These are phyloP conservation scores for Strigomonas culicis DNA, from an alignment of 208 protist genomes.

Conservation along the genomic window DNA sequence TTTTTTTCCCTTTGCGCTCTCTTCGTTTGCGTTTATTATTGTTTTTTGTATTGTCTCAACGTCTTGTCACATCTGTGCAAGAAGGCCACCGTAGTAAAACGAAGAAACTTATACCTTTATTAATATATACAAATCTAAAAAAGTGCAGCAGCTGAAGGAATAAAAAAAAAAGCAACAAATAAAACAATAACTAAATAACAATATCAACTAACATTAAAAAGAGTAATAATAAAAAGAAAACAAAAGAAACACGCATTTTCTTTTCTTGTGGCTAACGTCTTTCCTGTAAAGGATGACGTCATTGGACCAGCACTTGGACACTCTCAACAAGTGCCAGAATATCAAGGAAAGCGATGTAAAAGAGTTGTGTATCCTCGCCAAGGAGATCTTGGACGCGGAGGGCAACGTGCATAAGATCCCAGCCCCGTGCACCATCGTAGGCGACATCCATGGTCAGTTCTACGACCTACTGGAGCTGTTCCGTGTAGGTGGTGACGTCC, in stretches of 20 bases:
- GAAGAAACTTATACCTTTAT: background rate
- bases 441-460: conserved; percentile 96
- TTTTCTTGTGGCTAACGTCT: background rate
- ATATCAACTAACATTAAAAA: background rate
- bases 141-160: background rate
- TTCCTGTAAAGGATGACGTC: conserved; percentile 41
- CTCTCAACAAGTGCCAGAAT: conserved; percentile 93
- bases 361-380: conserved; percentile 80
- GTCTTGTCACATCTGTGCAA: background rate
- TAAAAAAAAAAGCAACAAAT: conserved; percentile 9
- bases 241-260: no score
- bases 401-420: conserved; percentile 90
- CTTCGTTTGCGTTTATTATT: background rate
- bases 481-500: conserved; percentile 93
- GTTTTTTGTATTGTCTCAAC: background rate
- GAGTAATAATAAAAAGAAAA: no score
- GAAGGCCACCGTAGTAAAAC: background rate
- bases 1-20: background rate
- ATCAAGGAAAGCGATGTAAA: conserved; percentile 93
- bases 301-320: conserved; percentile 96
- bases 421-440: conserved; percentile 91
- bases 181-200: background rate
- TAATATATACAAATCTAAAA: no score
- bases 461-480: conserved; percentile 98
- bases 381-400: conserved; percentile 87